These are phyloP conservation scores for Wickerhamomyces alni DNA, from an alignment of 805 yeast genomes.

Conservation along the genomic window DNA sequence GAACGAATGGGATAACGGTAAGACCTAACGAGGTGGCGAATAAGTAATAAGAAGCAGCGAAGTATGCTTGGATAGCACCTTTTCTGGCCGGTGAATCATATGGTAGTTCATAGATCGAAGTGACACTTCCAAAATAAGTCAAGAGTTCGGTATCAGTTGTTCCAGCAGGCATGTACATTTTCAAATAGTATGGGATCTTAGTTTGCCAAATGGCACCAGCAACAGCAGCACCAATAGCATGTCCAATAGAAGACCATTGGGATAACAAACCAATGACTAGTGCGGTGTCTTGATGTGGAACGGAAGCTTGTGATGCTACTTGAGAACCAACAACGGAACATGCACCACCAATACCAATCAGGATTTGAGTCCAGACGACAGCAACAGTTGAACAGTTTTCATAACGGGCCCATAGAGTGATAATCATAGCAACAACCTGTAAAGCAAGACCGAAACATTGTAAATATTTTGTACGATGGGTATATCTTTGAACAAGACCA, in stretches of 20 bases:
- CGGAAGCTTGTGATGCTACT: slow-evolving; percentile 35
- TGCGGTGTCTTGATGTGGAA: slow-evolving; percentile 36
- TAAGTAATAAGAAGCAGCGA: slow-evolving; percentile 23
- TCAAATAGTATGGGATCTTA: slow-evolving; percentile 26
- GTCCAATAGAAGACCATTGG: slow-evolving; percentile 31
- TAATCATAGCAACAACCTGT: slow-evolving; percentile 29
- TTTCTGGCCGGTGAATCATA: slow-evolving; percentile 25
- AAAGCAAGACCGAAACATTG: slow-evolving; percentile 30
- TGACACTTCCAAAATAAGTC: slow-evolving; percentile 20
- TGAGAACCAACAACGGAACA: slow-evolving; percentile 30
- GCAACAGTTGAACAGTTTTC: slow-evolving; percentile 14
- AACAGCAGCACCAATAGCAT: slow-evolving; percentile 34
- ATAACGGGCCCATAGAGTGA: slow-evolving; percentile 24
- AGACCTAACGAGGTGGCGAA: slow-evolving; percentile 26
- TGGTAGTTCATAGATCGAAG: slow-evolving; percentile 21
- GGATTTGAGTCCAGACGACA: slow-evolving; percentile 28
- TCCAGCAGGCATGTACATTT: slow-evolving; percentile 22
- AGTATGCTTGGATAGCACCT: slow-evolving; percentile 29
- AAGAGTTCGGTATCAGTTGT: slow-evolving; percentile 18
- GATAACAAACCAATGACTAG: slow-evolving; percentile 30
- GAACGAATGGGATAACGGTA: slow-evolving; percentile 25
- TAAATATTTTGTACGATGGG: slow-evolving; percentile 31
- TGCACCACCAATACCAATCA: slow-evolving; percentile 36
- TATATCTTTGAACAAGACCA: slow-evolving; percentile 28
- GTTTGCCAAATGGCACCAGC: slow-evolving; percentile 33